These are phyloP conservation scores for Gentiana straminea DNA, from an alignment of 257 asterid species.

Conservation along the genomic window DNA sequence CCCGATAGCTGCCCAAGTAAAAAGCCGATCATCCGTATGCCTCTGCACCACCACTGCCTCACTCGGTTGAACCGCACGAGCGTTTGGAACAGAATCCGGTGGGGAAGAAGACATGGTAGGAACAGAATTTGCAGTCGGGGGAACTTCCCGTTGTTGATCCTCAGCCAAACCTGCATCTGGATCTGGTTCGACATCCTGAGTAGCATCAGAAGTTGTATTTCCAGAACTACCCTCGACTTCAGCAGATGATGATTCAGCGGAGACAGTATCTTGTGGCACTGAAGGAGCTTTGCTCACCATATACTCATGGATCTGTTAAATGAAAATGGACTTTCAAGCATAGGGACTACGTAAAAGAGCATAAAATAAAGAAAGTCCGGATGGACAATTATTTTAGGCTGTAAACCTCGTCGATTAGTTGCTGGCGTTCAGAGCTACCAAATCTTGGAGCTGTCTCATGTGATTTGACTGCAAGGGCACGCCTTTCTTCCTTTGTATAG, in stretches of 20 bases:
- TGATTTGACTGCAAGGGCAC: constrained; percentile 66
- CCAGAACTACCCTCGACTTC: constrained; percentile 25
- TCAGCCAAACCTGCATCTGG: constrained; percentile 25
- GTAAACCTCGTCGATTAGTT: constrained; percentile 68
- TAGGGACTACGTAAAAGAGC: not conserved
- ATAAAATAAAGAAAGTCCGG: constrained; percentile 1
- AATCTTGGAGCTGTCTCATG: constrained; percentile 45
- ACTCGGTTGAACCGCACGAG: constrained; percentile 19
- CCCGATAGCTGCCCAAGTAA: constrained; percentile 81
- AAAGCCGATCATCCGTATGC: constrained; percentile 56
- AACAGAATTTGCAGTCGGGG: constrained; percentile 21
- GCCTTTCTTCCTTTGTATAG: constrained; percentile 71
- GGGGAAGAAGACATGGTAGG: constrained; percentile 16
- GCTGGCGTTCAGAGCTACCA: constrained; percentile 70
- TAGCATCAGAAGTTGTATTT: constrained; percentile 16
- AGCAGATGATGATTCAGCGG: constrained; percentile 24
- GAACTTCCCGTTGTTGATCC: constrained; percentile 26
- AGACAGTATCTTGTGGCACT: constrained; percentile 30
- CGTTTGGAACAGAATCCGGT: constrained; percentile 25
- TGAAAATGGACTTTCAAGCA: not conserved
- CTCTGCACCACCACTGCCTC: constrained; percentile 27
- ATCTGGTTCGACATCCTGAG: constrained; percentile 24
- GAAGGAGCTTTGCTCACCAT: constrained; percentile 65
- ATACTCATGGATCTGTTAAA: constrained; percentile 59
- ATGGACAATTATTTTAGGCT: not conserved